These are phyloP conservation scores for Rubia occidens DNA, from an alignment of 305 asterid genomes.

Conservation along the genomic window DNA sequence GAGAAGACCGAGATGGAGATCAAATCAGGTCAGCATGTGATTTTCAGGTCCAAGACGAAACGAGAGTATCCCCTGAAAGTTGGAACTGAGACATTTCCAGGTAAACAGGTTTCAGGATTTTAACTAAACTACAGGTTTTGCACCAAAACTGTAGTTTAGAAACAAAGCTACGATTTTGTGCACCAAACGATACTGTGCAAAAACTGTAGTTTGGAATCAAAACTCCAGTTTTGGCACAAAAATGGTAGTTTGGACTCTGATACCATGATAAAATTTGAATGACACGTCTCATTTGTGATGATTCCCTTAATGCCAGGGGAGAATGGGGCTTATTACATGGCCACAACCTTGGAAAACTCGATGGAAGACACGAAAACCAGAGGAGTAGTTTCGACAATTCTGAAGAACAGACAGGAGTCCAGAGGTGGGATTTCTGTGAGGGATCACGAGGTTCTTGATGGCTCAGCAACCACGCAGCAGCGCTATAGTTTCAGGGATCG, in stretches of 20 bases:
- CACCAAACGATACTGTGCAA: too few species aligned
- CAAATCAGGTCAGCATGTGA: conserved; percentile 11
- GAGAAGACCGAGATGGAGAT: conserved; percentile 29
- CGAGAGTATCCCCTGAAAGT: conserved; percentile 42
- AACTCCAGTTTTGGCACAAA: too few species aligned
- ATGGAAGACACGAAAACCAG: conserved; percentile 31
- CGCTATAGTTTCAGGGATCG: conserved; percentile 30
- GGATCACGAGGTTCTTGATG: conserved; percentile 47
- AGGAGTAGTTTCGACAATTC: conserved; percentile 20
- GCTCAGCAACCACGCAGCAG: conserved; percentile 39
- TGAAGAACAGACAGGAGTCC: conserved; percentile 34
- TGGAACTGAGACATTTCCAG: conserved; percentile 21
- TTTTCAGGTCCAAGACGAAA: conserved; percentile 18
- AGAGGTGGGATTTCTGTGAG: conserved; percentile 56
- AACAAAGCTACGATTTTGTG: too few species aligned
- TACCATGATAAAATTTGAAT: too few species aligned
- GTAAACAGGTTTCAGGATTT: too few species aligned
- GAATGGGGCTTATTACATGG: conserved; percentile 25
- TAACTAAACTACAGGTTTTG: too few species aligned
- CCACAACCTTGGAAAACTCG: conserved; percentile 33
- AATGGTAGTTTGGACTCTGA: too few species aligned
- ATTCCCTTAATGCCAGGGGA: conserved; percentile 14
- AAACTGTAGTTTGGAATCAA: too few species aligned
- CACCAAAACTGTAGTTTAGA: too few species aligned
- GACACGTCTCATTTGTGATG: too few species aligned